A percentile compares a stretch with the other conserved stretches of the same genome.
Conservation (phyloP, 371 early-diverging fungal species). For the Parasitella parasitica region DNA sequence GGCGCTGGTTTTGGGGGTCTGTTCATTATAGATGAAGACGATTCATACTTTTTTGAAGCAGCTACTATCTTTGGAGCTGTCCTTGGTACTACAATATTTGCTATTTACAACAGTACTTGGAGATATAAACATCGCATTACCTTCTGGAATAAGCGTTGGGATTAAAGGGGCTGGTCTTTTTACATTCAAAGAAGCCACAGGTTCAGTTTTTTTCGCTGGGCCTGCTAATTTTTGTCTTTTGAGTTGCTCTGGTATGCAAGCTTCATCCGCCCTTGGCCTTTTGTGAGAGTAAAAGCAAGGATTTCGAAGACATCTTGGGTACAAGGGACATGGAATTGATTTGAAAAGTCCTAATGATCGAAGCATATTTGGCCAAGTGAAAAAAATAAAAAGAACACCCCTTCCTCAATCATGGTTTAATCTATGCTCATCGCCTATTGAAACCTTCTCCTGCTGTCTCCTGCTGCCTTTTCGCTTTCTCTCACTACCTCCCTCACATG, state of each 20-base stretch:
- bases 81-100: not conserved
- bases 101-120: not conserved
- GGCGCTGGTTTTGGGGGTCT: not conserved
- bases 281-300: conserved; percentile 37
- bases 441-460: too few relatives aligned
- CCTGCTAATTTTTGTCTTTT: conserved; percentile 8
- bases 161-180: not conserved
- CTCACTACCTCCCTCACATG: too few relatives aligned
- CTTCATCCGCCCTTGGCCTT: not conserved
- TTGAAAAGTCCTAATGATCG: conserved; percentile 39
- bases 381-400: not conserved
- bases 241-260: not conserved
- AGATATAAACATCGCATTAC: not conserved
- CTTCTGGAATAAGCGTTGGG: not conserved
- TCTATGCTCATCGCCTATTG: not conserved
- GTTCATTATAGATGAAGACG: not conserved
- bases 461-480: too few relatives aligned
- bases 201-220: not conserved
- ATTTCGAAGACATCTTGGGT: conserved; percentile 29
- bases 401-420: not conserved
- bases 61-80: not conserved
- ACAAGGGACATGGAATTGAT: conserved; percentile 32
- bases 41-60: not conserved
- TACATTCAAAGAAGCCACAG: not conserved
- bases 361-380: conserved; percentile 22